phyloP scores from a whole-genome alignment of 257 asterid genomes.

The Avicennia marina region DNA sequence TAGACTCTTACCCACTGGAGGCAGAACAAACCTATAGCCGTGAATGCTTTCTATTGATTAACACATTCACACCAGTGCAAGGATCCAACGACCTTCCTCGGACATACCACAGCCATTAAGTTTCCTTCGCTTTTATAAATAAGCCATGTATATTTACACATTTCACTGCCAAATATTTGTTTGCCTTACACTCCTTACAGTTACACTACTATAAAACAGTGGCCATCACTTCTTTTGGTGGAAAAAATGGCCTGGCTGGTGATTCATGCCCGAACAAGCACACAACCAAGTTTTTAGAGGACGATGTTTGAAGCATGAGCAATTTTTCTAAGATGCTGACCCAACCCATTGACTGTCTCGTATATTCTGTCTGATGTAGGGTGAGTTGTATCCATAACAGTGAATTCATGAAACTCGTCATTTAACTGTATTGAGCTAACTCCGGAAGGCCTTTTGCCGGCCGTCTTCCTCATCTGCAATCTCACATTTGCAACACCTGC shows the following conservation, averaged over 20 bases:
- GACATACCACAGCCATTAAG: too few species aligned
- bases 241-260: neutral
- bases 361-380: constrained; percentile 53
- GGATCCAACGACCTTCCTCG: too few species aligned
- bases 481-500: constrained; percentile 50
- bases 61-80: too few species aligned
- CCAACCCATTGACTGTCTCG: constrained; percentile 44
- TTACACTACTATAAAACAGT: neutral
- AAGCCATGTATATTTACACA: too few species aligned
- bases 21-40: too few species aligned
- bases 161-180: too few species aligned
- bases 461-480: constrained; percentile 41
- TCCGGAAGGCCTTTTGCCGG: constrained; percentile 41
- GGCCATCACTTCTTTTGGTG: neutral
- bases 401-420: constrained; percentile 56
- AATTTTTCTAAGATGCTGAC: constrained; percentile 45
- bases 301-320: constrained; percentile 21
- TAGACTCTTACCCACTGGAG: too few species aligned
- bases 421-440: constrained; percentile 48
- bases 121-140: too few species aligned
- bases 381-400: constrained; percentile 61
- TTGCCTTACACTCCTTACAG: too few species aligned
- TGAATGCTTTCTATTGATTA: too few species aligned
- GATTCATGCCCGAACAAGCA: constrained; percentile 6
- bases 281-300: constrained; percentile 11